phyloP scores from a whole-genome alignment of 306 rosid species.

The Cucumis cinereus region DNA sequence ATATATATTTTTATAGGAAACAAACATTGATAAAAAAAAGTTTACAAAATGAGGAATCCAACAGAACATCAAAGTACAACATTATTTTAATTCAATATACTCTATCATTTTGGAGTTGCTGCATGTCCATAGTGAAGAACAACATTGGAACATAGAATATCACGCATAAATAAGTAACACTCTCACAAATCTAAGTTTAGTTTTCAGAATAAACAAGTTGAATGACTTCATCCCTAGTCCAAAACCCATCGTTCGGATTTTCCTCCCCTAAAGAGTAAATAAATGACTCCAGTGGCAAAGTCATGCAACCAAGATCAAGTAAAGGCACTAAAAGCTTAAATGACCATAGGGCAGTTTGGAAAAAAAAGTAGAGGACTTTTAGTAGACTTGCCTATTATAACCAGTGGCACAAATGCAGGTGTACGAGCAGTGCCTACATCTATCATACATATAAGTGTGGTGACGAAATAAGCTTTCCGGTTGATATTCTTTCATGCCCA shows the following conservation, averaged over 20 bases:
- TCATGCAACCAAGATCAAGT: not conserved
- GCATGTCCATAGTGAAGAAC: slow-evolving; percentile 94
- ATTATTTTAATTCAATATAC: slow-evolving; percentile 18
- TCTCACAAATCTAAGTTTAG: not conserved
- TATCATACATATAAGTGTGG: slow-evolving; percentile 94
- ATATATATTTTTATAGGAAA: too few species aligned
- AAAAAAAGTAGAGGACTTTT: not conserved
- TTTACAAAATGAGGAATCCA: too few species aligned
- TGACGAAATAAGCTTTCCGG: slow-evolving; percentile 87
- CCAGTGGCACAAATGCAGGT: slow-evolving; percentile 94
- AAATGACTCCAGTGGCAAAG: not conserved
- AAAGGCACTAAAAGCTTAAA: not conserved
- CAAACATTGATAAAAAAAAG: too few species aligned
- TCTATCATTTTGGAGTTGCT: slow-evolving; percentile 91
- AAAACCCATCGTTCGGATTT: not conserved
- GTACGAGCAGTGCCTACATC: slow-evolving; percentile 91
- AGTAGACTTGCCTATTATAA: slow-evolving; percentile 38
- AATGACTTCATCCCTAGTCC: not conserved
- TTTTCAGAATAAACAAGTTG: not conserved
- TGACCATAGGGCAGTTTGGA: not conserved
- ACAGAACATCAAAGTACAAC: too few species aligned
- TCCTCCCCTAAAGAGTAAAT: not conserved
- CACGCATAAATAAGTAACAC: slow-evolving; percentile 4
- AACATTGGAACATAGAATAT: slow-evolving; percentile 40
- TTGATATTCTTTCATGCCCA: slow-evolving; percentile 93